A percentile compares a stretch with the other conserved stretches of the same genome.
Conservation (phyloP, 495 filamentous ascomycete species). For the Letharia lupina region DNA sequence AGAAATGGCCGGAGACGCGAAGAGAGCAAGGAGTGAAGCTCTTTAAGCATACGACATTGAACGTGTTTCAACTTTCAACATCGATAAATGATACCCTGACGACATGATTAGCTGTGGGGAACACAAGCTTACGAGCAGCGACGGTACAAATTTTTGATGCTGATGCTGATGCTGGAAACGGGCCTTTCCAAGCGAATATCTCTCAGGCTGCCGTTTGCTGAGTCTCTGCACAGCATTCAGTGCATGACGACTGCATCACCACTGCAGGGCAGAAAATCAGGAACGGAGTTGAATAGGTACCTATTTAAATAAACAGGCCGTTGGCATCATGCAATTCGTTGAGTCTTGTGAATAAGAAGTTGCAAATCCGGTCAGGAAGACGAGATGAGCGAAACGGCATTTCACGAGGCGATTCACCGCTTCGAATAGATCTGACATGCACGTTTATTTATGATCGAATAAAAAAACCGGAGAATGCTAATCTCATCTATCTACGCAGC, state of each 20-base stretch:
- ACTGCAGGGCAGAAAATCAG: too few relatives aligned
- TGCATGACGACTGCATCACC: too few relatives aligned
- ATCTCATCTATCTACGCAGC: slow-evolving; percentile 21
- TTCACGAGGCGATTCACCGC: neutral
- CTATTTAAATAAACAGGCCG: too few relatives aligned
- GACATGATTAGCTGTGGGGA: neutral
- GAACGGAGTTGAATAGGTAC: too few relatives aligned
- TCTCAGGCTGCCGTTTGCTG: too few relatives aligned
- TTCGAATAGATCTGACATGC: neutral
- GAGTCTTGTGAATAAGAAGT: too few relatives aligned
- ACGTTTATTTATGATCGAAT: too few relatives aligned
- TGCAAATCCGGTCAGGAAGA: too few relatives aligned
- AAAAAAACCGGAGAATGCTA: slow-evolving; percentile 5
- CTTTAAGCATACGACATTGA: slow-evolving; percentile 9
- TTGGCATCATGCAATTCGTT: too few relatives aligned
- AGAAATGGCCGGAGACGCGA: slow-evolving; percentile 6
- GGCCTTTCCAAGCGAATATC: neutral
- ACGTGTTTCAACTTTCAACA: neutral
- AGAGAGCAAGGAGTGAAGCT: slow-evolving; percentile 11
- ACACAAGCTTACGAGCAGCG: too few relatives aligned
- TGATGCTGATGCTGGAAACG: neutral
- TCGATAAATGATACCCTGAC: neutral
- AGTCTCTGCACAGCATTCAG: too few relatives aligned
- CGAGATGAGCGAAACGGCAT: too few relatives aligned
- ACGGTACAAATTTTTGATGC: neutral